A percentile compares a stretch with the other conserved stretches of the same genome.
phyloP scores from a whole-genome alignment of 495 filamentous ascomycete genomes.

The Immersiella caudata region DNA sequence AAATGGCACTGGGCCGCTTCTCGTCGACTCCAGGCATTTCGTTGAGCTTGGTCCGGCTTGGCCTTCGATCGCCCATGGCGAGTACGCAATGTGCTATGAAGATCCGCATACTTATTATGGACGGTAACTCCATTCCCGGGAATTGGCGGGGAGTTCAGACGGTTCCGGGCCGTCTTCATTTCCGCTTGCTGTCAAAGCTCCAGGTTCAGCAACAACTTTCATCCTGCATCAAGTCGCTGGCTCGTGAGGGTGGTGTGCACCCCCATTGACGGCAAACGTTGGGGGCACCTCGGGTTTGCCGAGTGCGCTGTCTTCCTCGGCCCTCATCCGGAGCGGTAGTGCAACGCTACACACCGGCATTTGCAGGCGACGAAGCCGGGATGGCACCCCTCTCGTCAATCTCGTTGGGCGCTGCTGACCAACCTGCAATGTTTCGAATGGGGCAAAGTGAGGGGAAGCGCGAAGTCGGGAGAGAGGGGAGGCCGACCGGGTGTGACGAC shows the following conservation, averaged over 20 bases:
- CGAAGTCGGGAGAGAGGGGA: not conserved
- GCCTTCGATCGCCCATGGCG: not conserved
- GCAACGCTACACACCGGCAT: not conserved
- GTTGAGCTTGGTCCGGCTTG: not conserved
- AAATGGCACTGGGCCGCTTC: not conserved
- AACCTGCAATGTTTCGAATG: not conserved
- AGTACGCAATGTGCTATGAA: not conserved
- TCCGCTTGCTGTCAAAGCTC: not conserved
- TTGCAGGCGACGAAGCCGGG: not conserved
- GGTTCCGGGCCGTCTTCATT: not conserved
- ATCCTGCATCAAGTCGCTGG: not conserved
- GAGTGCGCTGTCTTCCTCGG: not conserved
- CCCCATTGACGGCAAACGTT: not conserved
- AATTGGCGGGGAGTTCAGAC: not conserved
- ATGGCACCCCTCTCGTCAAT: not conserved
- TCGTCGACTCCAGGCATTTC: not conserved
- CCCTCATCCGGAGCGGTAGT: not conserved
- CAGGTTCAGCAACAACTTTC: not conserved
- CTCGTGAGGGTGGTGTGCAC: not conserved
- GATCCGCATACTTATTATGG: not conserved
- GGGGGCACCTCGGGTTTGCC: not conserved
- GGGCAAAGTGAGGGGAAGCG: slow-evolving; percentile 12
- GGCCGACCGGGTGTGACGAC: slow-evolving; percentile 11
- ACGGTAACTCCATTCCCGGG: not conserved
- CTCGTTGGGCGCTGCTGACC: not conserved